phyloP scores from a whole-genome alignment of 306 rosid genomes.

The Trifolium dubium region DNA sequence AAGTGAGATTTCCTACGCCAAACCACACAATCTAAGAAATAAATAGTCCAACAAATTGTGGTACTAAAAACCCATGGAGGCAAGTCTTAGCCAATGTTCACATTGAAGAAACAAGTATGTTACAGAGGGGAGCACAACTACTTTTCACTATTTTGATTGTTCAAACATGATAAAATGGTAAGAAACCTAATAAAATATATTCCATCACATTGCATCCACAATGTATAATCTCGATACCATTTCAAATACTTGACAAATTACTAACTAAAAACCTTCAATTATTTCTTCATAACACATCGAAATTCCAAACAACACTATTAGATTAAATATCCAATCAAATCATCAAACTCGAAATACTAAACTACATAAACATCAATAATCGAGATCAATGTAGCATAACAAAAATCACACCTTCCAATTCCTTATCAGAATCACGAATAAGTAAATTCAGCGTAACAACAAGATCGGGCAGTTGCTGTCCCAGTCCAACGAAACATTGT shows the following conservation, averaged over 20 bases:
- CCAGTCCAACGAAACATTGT: constrained; percentile 65
- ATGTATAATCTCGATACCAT: neutral
- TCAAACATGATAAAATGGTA: neutral
- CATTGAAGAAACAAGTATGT: neutral
- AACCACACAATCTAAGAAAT: constrained; percentile 18
- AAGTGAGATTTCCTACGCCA: constrained; percentile 19
- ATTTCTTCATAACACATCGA: neutral
- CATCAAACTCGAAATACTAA: neutral
- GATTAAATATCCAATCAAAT: neutral
- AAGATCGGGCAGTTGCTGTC: constrained; percentile 58
- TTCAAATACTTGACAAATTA: neutral
- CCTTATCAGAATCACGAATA: constrained; percentile 2
- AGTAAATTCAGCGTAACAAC: constrained; percentile 63
- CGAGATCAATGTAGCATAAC: neutral
- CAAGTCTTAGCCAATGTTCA: neutral
- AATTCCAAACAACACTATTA: neutral
- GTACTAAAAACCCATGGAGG: constrained; percentile 11
- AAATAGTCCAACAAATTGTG: neutral
- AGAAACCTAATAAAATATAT: neutral
- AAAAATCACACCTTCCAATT: constrained; percentile 55
- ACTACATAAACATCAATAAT: constrained; percentile 5
- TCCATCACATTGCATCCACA: neutral
- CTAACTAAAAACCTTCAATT: neutral
- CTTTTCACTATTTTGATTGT: neutral
- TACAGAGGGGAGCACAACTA: neutral